phyloP scores from a whole-genome alignment of 2,329 filamentous ascomycete species.

The Colletotrichum sp. region DNA sequence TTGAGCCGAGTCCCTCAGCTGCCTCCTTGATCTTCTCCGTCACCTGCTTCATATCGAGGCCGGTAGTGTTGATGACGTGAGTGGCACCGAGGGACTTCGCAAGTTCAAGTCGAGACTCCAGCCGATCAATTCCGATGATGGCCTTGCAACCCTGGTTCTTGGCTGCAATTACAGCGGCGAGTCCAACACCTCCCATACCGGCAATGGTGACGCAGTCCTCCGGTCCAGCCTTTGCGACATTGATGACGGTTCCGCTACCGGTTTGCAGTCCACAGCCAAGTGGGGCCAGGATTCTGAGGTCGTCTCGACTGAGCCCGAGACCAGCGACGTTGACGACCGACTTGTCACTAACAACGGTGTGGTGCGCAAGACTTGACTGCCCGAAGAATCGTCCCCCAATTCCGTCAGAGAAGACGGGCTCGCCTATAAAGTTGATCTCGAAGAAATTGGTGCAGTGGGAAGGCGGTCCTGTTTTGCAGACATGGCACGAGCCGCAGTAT shows the following conservation, averaged over 20 bases:
- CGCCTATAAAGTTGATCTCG: conserved; percentile 48
- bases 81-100: conserved; percentile 37
- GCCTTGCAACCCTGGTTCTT: conserved; percentile 28
- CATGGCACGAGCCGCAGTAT: conserved; percentile 45
- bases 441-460: conserved; percentile 55
- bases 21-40: conserved; percentile 35
- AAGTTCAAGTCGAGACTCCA: conserved; percentile 19
- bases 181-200: conserved; percentile 38
- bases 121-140: conserved; percentile 32
- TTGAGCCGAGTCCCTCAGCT: conserved; percentile 50
- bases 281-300: conserved; percentile 34
- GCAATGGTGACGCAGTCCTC: conserved; percentile 33
- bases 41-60: conserved; percentile 27
- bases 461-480: conserved; percentile 48
- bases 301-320: background rate
- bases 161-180: conserved; percentile 38
- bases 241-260: conserved; percentile 38
- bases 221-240: conserved; percentile 31
- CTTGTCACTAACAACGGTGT: conserved; percentile 31
- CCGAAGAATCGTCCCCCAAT: conserved; percentile 36
- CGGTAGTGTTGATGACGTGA: conserved; percentile 28
- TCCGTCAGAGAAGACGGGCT: conserved; percentile 1
- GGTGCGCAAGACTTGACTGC: conserved; percentile 36
- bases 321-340: conserved; percentile 29
- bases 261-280: conserved; percentile 42